Conservation (phyloP, 2,329 filamentous ascomycete genomes). For the Fusarium aywerte region DNA sequence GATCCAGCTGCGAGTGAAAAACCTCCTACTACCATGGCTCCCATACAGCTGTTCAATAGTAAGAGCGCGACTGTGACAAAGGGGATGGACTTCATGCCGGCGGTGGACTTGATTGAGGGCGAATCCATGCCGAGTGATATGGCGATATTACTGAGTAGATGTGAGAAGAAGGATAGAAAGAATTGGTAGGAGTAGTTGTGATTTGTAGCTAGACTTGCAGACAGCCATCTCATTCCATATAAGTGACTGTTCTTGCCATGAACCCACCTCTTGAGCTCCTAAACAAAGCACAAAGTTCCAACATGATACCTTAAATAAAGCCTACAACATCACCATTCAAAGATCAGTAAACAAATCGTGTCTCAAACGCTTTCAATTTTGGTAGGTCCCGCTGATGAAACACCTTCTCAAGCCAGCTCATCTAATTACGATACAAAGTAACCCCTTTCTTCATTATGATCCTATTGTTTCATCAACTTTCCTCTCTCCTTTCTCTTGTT, state of each 20-base stretch:
- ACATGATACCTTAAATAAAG: background rate
- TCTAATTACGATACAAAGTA: constrained; percentile 35
- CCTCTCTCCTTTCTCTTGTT: background rate
- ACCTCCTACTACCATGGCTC: background rate
- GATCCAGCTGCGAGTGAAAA: background rate
- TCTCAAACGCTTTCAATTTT: constrained; percentile 41
- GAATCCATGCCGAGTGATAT: background rate
- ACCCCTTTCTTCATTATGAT: constrained; percentile 21
- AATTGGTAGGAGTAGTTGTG: background rate
- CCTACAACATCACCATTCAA: background rate
- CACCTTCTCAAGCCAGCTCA: too few species aligned
- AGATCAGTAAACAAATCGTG: background rate
- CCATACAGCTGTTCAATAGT: background rate
- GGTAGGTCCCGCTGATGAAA: constrained; percentile 38
- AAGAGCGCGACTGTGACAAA: background rate
- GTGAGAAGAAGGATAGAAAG: background rate
- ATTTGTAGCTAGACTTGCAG: background rate
- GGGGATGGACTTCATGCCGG: background rate
- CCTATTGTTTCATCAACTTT: background rate
- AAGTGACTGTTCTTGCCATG: background rate
- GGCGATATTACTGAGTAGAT: background rate
- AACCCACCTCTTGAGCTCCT: background rate
- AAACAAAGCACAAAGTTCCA: background rate
- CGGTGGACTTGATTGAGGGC: background rate
- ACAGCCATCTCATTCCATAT: background rate